Evolutionary conservation across 1,284 basidiomycete genomes (phyloP).

Genomic region (Exsudoporus floridanus): DNA sequence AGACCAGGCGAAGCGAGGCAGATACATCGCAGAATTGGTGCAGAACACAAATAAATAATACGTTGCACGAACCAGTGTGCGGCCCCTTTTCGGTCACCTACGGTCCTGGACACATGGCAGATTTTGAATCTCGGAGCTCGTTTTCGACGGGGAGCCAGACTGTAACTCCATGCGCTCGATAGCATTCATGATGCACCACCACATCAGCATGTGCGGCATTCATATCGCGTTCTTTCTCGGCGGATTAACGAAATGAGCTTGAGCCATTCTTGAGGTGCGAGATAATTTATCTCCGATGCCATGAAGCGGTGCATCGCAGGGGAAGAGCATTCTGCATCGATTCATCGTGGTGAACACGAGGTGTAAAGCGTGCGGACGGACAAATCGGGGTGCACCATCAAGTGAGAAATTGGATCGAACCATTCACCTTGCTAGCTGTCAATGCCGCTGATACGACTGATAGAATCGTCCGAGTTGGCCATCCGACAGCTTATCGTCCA

Average conservation of each 20-base stretch:
- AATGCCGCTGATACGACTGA: constrained; percentile 9
- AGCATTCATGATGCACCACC: not conserved
- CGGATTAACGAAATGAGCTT: constrained; percentile 19
- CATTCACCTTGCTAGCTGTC: constrained; percentile 15
- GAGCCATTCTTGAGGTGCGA: constrained; percentile 18
- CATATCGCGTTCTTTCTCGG: constrained; percentile 16
- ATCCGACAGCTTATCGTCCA: constrained; percentile 1
- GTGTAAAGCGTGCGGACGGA: constrained; percentile 19
- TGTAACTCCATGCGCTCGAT: constrained; percentile 1
- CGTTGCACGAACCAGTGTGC: constrained; percentile 21
- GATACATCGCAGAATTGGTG: constrained; percentile 27
- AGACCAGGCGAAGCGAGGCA: constrained; percentile 40
- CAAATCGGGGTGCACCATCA: constrained; percentile 17
- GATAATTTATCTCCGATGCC: constrained; percentile 34
- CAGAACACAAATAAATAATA: constrained; percentile 28
- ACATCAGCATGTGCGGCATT: constrained; percentile 2
- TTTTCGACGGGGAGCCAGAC: constrained; percentile 2
- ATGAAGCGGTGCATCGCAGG: constrained; percentile 32
- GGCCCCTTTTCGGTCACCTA: constrained; percentile 10
- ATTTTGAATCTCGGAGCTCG: constrained; percentile 16
- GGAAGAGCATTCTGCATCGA: constrained; percentile 20
- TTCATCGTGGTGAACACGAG: constrained; percentile 37
- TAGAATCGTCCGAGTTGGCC: constrained; percentile 4
- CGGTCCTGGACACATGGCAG: constrained; percentile 9
- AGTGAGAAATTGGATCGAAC: constrained; percentile 10